A percentile compares a stretch with the other conserved stretches of the same genome.
phyloP scores from a whole-genome alignment of 176 grass and related monocot genomes.

The Avena sativa region DNA sequence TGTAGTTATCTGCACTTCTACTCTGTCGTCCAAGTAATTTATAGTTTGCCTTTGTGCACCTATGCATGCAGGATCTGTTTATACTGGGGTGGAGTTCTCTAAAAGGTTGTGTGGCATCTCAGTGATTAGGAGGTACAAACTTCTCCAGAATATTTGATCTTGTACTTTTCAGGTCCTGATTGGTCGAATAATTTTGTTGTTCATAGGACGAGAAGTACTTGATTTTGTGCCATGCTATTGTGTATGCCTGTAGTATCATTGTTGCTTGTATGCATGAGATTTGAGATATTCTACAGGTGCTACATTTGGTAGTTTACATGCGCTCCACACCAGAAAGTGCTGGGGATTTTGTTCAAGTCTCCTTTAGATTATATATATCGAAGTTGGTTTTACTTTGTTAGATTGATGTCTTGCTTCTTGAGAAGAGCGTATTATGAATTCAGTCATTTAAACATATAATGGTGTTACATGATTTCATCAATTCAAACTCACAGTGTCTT shows the following conservation, averaged over 20 bases:
- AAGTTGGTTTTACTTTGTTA: too few species aligned
- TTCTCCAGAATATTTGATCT: slow-evolving; percentile 18
- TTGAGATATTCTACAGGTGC: neutral
- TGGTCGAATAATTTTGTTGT: neutral
- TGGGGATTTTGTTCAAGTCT: neutral
- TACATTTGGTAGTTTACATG: neutral
- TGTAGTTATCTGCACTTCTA: slow-evolving; percentile 31
- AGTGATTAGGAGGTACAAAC: slow-evolving; percentile 90
- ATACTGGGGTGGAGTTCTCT: slow-evolving; percentile 77
- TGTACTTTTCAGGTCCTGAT: slow-evolving; percentile 12
- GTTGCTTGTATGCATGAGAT: slow-evolving; percentile 31
- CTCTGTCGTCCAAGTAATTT: slow-evolving; percentile 22
- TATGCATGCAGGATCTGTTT: slow-evolving; percentile 58
- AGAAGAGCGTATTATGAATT: too few species aligned
- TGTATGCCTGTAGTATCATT: slow-evolving; percentile 17
- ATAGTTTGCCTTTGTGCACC: slow-evolving; percentile 30
- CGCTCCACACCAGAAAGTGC: slow-evolving; percentile 23
- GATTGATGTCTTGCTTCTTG: too few species aligned
- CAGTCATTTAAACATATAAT: too few species aligned
- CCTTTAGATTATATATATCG: neutral
- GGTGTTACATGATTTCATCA: too few species aligned
- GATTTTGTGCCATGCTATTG: neutral
- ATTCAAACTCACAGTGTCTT: too few species aligned
- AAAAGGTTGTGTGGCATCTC: slow-evolving; percentile 98
- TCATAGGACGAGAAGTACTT: neutral